Base-by-base conservation (phyloP, 768 basidiomycete species). In the Suillus luteus region DNA sequence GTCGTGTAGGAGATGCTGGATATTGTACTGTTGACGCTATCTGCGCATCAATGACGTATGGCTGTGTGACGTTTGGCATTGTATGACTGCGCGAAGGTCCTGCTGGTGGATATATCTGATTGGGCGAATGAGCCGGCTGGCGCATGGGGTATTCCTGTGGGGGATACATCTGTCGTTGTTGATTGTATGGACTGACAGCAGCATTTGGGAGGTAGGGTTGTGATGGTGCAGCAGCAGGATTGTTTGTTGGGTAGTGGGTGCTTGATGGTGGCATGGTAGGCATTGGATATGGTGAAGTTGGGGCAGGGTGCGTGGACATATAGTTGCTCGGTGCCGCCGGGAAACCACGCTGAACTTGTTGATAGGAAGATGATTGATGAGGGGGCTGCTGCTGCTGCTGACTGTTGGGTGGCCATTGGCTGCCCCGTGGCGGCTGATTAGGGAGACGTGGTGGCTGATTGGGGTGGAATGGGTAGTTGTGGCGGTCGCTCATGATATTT, bases 1-100 rank as follows among this genome's bases (percentile, higher is more conserved):
- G 88, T 44, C 87, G 82, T 19, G 79, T 73, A 8, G 86, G 83
- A n/a, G 86, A 84, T 44, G 83, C 78, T 33, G 86, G 82, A 72
- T 85, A 86, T 62, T 86, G 84, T 44, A 80, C 71, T 61, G 72
- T 33, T 60, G 70, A 60, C 66, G 70, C 5, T 59, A 58, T 41
- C 9, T 11, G 57, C 1, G 24, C 57, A 58, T 58, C 57, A 17
- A 7, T 27, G 27, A 41, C 14, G 40, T 58, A 58, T 41, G 57
- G 19, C 1, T 27, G 40, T 9, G 27, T 12, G 57, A 27, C 57
- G 19, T 58, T 31, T 40, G 57, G 38, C 24, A 27, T 8, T 19
- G 15, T 7, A 41, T 40, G 57, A 17, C 38, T 58, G 40, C 57
- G 57, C 27, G 57, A 58, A 58, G 57, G 27, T 12, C 27, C 57